Evolutionary conservation across 1,284 basidiomycete genomes (phyloP), one percentile per base, ranked within the genome.

Genomic region (Tilletia setariae): DNA sequence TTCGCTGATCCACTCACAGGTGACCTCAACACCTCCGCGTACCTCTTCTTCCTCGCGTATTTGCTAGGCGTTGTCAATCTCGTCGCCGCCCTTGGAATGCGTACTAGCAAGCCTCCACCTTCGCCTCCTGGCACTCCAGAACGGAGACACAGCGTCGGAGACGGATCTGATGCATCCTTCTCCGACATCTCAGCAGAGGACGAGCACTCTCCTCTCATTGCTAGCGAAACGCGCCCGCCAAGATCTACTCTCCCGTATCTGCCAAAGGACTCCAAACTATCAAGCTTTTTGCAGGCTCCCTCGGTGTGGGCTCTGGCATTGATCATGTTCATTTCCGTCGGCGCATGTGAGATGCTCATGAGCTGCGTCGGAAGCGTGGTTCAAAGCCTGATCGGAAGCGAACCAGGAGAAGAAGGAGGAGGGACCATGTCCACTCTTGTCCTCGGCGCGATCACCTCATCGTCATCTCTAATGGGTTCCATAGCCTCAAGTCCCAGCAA

Each of bases 321-420:
- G 25, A 40, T 73, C 42, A 62, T 73, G 23, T 65, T 73, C 61
- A 65, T 64, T 35, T 63, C 67, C 4, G 72, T 71, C 4, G 72
- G 72, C 13, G 71, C 56, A 16, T 44, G 46, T 19, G 72, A 73
- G 64, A 73, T 73, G 72, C 64, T 73, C 25, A 69, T 73, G 68
- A 62, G 62, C 43, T 56, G 43, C 32, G 67, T 73, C 19, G 72
- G 72, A 16, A 65, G 44, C 32, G 70, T 73, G 32, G 71, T 72
- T n/a, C 64, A 67, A 11, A 51, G 59, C 21, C 40, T 70, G 30
- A 40, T 67, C n/a, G 65, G 65, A 9, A 30, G 21, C 42, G 47
- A 47, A 42, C 56, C 56, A 40, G 56, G 13, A 7, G 3, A 32
- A 16, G 25, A 61, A 2, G 56, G n/a, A 40, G 28, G 16, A 2